Evolutionary conservation across 2,329 filamentous ascomycete genomes (phyloP).

Genomic region (Penicillium sp.): DNA sequence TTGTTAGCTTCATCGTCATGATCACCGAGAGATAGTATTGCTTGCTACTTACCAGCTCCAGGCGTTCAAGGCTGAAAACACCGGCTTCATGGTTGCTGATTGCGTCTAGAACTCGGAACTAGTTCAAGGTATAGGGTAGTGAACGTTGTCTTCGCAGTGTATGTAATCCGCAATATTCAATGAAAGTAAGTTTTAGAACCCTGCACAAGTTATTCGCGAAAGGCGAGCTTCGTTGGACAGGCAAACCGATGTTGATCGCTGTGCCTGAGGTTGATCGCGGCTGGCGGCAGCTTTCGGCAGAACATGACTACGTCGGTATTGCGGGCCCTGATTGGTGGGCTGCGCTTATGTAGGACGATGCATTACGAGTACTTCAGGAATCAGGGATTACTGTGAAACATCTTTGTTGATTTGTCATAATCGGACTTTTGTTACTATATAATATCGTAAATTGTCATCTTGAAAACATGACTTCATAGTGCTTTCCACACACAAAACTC

Average conservation of each 20-base stretch:
- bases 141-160: not conserved
- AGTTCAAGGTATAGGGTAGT: not conserved
- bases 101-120: not conserved
- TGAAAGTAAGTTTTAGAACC: not conserved
- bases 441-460: not conserved
- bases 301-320: not conserved
- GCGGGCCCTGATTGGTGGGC: not conserved
- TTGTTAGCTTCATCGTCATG: not conserved
- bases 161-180: not conserved
- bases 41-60: conserved; percentile 12
- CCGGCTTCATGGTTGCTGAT: conserved; percentile 11
- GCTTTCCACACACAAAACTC: not conserved
- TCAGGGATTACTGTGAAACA: not conserved
- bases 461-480: not conserved
- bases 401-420: not conserved
- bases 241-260: not conserved
- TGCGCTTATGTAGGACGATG: not conserved
- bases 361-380: not conserved
- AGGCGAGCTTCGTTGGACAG: not conserved
- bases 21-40: not conserved
- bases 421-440: not conserved
- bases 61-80: conserved; percentile 38
- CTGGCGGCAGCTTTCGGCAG: conserved; percentile 9
- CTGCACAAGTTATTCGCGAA: not conserved
- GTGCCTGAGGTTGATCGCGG: not conserved